phyloP scores from a whole-genome alignment of 257 asterid genomes.

The Rauvolfia tetraphylla region DNA sequence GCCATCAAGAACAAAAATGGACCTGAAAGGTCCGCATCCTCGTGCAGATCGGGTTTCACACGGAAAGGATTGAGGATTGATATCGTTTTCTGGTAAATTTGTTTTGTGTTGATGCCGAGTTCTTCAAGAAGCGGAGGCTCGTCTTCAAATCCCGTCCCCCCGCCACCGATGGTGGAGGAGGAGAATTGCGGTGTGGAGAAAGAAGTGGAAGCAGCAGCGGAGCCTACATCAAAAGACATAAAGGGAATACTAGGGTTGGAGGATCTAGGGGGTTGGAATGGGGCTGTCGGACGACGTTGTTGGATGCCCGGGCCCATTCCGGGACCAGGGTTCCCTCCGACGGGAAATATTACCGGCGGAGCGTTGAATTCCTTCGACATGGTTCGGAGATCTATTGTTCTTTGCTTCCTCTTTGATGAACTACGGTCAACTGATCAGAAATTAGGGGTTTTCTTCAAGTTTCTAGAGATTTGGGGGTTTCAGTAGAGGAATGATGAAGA shows the following conservation, averaged over 20 bases:
- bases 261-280: conserved; percentile 76
- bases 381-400: conserved; percentile 36
- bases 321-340: conserved; percentile 55
- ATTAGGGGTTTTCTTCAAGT: background rate
- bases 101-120: conserved; percentile 85
- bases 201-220: conserved; percentile 71
- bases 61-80: conserved; percentile 66
- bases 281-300: conserved; percentile 90
- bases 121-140: conserved; percentile 92
- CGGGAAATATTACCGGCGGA: conserved; percentile 78
- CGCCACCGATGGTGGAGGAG: conserved; percentile 41
- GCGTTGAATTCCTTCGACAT: conserved; percentile 82
- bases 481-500: no score
- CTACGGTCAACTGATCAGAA: background rate
- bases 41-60: conserved; percentile 66
- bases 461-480: background rate
- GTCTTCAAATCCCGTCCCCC: conserved; percentile 58
- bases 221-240: conserved; percentile 76
- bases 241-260: conserved; percentile 68
- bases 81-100: conserved; percentile 75
- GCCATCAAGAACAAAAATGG: conserved; percentile 86
- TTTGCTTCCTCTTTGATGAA: background rate
- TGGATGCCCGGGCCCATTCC: conserved; percentile 38
- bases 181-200: conserved; percentile 67
- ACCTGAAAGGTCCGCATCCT: conserved; percentile 88